phyloP scores from a whole-genome alignment of 345 rosid species.

The Murraya paniculata region DNA sequence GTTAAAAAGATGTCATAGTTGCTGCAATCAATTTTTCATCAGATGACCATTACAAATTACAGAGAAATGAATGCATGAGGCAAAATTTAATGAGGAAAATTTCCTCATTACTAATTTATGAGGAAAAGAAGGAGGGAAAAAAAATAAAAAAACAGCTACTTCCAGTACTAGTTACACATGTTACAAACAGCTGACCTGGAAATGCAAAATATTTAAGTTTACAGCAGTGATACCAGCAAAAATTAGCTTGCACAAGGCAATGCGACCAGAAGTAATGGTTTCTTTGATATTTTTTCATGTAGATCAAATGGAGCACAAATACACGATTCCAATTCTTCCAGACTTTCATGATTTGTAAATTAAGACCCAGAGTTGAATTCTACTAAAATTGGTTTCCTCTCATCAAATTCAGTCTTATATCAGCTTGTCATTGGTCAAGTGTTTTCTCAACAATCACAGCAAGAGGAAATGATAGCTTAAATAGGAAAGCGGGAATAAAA shows the following conservation, averaged over 20 bases:
- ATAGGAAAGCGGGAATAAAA: not conserved
- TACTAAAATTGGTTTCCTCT: not conserved
- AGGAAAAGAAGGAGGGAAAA: not conserved
- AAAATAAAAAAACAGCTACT: not conserved
- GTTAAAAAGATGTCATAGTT: conserved; percentile 82
- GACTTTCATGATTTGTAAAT: no score
- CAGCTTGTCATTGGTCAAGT: not conserved
- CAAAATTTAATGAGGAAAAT: no score
- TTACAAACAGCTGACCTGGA: not conserved
- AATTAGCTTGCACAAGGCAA: not conserved
- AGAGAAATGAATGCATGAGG: not conserved
- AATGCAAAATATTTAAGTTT: no score
- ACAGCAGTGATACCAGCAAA: not conserved
- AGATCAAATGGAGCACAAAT: not conserved
- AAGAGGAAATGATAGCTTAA: not conserved
- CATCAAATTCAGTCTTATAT: not conserved
- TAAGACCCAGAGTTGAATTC: not conserved
- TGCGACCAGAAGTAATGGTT: not conserved
- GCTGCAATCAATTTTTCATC: conserved; percentile 48
- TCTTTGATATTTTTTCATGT: not conserved
- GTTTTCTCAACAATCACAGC: not conserved
- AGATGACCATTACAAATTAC: not conserved
- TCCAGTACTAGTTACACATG: not conserved
- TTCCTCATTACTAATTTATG: not conserved
- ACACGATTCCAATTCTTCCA: not conserved